These are phyloP conservation scores for Ophiosphaerella herpotricha DNA, from an alignment of 2,329 filamentous ascomycete species.

Conservation along the genomic window DNA sequence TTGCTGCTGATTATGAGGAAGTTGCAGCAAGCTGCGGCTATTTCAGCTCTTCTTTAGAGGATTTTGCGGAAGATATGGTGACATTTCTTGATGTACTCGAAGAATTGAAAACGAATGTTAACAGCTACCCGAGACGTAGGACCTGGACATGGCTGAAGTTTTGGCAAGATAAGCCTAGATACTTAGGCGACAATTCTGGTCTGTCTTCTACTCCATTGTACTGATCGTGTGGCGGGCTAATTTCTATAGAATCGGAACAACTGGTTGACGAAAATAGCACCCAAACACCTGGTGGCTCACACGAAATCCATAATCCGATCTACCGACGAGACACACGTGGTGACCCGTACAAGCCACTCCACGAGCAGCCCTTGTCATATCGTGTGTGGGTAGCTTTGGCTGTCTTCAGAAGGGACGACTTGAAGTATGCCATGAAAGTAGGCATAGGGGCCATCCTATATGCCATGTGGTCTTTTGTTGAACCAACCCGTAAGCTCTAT, in stretches of 20 bases:
- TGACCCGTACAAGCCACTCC: constrained; percentile 33
- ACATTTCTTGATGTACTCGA: constrained; percentile 82
- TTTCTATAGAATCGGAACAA: constrained; percentile 23
- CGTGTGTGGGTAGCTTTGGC: constrained; percentile 60
- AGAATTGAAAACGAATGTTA: constrained; percentile 75
- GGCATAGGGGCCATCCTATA: constrained; percentile 87
- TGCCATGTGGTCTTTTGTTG: constrained; percentile 85
- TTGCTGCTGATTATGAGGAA: constrained; percentile 94
- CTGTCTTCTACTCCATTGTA: background rate
- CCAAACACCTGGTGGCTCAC: constrained; percentile 34
- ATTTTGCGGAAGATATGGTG: constrained; percentile 88
- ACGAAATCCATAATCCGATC: constrained; percentile 44
- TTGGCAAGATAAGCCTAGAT: constrained; percentile 59
- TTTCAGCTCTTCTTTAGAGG: constrained; percentile 88
- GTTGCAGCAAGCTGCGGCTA: constrained; percentile 97
- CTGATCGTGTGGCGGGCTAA: background rate
- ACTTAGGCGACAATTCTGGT: constrained; percentile 27
- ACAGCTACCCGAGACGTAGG: constrained; percentile 63
- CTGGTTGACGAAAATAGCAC: constrained; percentile 32
- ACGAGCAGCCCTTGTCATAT: constrained; percentile 47
- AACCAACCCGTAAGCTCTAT: constrained; percentile 77
- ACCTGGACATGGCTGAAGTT: constrained; percentile 87
- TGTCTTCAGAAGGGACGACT: constrained; percentile 66
- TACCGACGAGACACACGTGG: constrained; percentile 33
- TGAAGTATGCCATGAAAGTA: constrained; percentile 87